A percentile compares a stretch with the other conserved stretches of the same genome.
Conservation (phyloP, 2,329 filamentous ascomycete genomes). For the Phyllosticta citrichinensis region DNA sequence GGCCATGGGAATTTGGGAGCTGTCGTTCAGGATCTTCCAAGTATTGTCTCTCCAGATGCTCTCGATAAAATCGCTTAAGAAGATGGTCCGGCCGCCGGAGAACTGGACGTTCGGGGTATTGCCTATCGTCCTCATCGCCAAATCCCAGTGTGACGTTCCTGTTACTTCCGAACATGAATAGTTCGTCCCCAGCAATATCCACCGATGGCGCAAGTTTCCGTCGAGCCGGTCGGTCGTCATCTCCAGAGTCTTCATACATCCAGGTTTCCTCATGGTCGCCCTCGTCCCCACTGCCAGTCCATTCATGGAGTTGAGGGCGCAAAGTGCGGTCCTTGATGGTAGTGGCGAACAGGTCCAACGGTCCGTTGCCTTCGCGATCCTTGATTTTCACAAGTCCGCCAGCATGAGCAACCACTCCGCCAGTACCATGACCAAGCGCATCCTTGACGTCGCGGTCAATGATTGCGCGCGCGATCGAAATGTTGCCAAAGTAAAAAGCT, state of each 20-base stretch:
- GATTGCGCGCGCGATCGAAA: conserved; percentile 73
- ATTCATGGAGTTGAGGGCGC: conserved; percentile 26
- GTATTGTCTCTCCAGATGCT: conserved; percentile 46
- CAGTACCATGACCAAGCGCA: conserved; percentile 50
- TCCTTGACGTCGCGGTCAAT: conserved; percentile 67
- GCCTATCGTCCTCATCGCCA: conserved; percentile 90
- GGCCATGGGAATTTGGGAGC: background rate
- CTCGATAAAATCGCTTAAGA: conserved; percentile 60
- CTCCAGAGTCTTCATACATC: conserved; percentile 30
- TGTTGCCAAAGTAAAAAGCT: conserved; percentile 81
- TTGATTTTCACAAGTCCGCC: conserved; percentile 86
- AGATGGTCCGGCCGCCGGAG: conserved; percentile 70
- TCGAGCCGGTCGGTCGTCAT: conserved; percentile 14
- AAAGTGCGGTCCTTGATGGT: conserved; percentile 74
- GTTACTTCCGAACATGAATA: conserved; percentile 93
- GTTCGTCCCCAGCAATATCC: conserved; percentile 60
- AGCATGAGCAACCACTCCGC: conserved; percentile 49
- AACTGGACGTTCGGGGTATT: conserved; percentile 77
- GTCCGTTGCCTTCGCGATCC: conserved; percentile 87
- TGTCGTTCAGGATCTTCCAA: conserved; percentile 24
- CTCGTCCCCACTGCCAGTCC: conserved; percentile 31
- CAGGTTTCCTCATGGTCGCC: conserved; percentile 45
- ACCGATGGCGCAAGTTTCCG: conserved; percentile 17
- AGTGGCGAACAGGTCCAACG: conserved; percentile 83
- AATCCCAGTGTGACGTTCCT: conserved; percentile 88